These are phyloP conservation scores for Talaromyces nanjingensis DNA, from an alignment of 495 filamentous ascomycete species.

Conservation along the genomic window DNA sequence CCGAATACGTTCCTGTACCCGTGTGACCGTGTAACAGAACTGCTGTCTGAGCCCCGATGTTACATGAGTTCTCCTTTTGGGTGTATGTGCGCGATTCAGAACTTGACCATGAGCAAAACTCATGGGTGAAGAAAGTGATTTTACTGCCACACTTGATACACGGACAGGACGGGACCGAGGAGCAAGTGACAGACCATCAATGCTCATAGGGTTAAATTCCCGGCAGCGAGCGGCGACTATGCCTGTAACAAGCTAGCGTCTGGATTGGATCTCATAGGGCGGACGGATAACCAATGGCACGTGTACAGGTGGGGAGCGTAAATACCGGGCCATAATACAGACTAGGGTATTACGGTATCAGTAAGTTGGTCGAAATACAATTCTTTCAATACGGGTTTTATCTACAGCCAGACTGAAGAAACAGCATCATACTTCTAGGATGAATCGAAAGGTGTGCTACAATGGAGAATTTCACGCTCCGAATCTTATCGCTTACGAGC, in stretches of 20 bases:
- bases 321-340: neutral
- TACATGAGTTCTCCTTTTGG: neutral
- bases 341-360: neutral
- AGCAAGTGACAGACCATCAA: neutral
- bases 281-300: neutral
- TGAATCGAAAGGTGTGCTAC: neutral
- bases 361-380: neutral
- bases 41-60: neutral
- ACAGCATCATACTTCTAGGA: neutral
- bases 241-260: neutral
- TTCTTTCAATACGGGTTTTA: neutral
- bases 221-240: constrained; percentile 2
- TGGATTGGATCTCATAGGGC: neutral
- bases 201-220: neutral
- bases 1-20: neutral
- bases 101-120: neutral
- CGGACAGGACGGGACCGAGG: neutral
- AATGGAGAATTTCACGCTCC: neutral
- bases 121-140: no score
- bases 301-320: neutral
- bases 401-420: neutral
- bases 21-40: neutral
- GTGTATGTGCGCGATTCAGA: neutral
- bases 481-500: neutral
- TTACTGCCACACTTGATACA: neutral